A percentile compares a stretch with the other conserved stretches of the same genome.
Conservation (phyloP, 352 stramenopile species). For the Globisporangium iwayamae region DNA sequence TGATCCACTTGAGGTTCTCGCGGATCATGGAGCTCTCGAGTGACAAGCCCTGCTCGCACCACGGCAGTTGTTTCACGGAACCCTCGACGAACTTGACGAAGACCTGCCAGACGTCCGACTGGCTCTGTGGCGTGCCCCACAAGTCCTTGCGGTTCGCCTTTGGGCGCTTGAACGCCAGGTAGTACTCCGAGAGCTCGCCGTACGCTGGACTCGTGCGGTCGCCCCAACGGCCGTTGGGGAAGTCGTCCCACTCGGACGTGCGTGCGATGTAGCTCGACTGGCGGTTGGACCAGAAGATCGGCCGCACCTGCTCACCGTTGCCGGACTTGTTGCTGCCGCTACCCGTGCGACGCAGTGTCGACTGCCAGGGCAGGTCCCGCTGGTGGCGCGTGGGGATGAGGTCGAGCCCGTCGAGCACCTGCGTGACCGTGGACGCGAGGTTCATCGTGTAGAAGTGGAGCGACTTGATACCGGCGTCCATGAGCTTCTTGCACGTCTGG, state of each 20-base stretch:
- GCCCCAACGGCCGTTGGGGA: conserved; percentile 95
- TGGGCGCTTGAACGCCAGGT: conserved; percentile 83
- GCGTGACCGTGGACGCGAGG: conserved; percentile 82
- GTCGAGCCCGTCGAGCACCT: conserved; percentile 76
- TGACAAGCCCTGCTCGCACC: conserved; percentile 95
- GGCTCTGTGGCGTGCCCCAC: conserved; percentile 80
- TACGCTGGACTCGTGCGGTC: conserved; percentile 94
- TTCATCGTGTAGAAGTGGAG: conserved; percentile 97
- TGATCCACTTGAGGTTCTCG: conserved; percentile 81
- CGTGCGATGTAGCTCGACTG: conserved; percentile 95
- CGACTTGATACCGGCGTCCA: conserved; percentile 67
- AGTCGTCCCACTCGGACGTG: conserved; percentile 96
- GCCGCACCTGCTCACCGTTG: conserved; percentile 86
- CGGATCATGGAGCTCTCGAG: conserved; percentile 88
- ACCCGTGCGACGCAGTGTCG: conserved; percentile 53
- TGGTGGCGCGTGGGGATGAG: conserved; percentile 60
- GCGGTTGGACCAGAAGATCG: conserved; percentile 98
- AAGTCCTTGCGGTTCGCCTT: conserved; percentile 68
- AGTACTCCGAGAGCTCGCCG: conserved; percentile 94
- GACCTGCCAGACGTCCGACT: conserved; percentile 93
- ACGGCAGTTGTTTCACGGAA: conserved; percentile 90
- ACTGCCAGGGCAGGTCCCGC: conserved; percentile 71
- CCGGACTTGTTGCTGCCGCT: conserved; percentile 56
- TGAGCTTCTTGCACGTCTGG: conserved; percentile 90
- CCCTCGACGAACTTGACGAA: conserved; percentile 89